Base-by-base conservation (phyloP, 2,329 filamentous ascomycete species). In the Sporothrix curviconia region DNA sequence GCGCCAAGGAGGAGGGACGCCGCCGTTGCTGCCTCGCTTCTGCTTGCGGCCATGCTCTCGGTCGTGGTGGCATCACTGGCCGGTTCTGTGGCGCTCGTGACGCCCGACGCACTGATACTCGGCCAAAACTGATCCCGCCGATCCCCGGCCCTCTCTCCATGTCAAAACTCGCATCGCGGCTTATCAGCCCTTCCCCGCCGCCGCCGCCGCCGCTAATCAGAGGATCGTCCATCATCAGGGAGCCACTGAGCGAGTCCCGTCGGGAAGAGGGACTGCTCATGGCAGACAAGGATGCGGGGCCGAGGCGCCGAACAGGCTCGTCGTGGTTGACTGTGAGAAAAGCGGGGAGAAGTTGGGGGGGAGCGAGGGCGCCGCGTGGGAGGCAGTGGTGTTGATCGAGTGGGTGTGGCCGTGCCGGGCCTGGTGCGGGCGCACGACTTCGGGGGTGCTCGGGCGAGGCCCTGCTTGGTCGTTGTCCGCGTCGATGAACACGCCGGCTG, bases 191-290 rank as follows among this genome's bases (percentile, higher is more conserved):
- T 54, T 81, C 78, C 65, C 51, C 30, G 39, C 44, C 55, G n/a
- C 24, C 36, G 37, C 32, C 40, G 40, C 47, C 32, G 47, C 47
- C 32, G n/a, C n/a, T n/a, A 5, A 50, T 19, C 6, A 49, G 39
- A 15, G 32, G 65, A 56, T 75, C 72, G 56, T 78, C 76, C 37
- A 73, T 73, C 40, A 73, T 73, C 3, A 75, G 70, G 8, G 78
- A 81, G 15, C 72, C 74, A 4, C 70, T 70, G 4, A 81, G 70
- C 3, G 79, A 81, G 63, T 76, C 74, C 56, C 73, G 72, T 46
- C 75, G 73, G n/a, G 80, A 82, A 9, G 75, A 78, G 4, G 74
- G 69, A 54, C 72, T 75, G 62, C 79, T 81, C 43, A 78, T 65
- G 14, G 69, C 62, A 2, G 76, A 61, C 36, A 63, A 75, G 14